A percentile compares a stretch with the other conserved stretches of the same genome.
Conservation (phyloP, 2,329 filamentous ascomycete genomes). For the Dactylellina drechsleri region DNA sequence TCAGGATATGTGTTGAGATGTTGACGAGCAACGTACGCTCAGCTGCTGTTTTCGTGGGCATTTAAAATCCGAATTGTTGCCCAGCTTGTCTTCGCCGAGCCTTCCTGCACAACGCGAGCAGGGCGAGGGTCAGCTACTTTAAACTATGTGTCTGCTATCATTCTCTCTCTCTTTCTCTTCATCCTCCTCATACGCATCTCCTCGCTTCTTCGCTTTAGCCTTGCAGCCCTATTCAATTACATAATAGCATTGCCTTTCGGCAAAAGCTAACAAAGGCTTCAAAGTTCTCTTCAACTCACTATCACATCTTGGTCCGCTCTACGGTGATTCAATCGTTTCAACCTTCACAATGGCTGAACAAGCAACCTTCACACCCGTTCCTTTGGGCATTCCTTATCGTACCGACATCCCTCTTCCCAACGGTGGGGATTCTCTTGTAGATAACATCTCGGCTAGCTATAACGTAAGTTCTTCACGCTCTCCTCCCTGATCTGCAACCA, state of each 20-base stretch:
- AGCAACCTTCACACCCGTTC: conserved; percentile 36
- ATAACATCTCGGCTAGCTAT: conserved; percentile 47
- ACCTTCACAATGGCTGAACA: conserved; percentile 13
- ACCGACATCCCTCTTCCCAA: conserved; percentile 47
- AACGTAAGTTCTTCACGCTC: conserved; percentile 32
- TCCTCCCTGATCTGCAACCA: background rate
- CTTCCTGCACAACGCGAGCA: conserved; percentile 36
- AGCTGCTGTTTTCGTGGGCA: conserved; percentile 13
- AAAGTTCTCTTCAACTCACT: conserved; percentile 11
- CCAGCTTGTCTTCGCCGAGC: conserved; percentile 29
- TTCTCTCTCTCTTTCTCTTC: too few relatives aligned
- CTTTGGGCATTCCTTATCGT: conserved; percentile 45
- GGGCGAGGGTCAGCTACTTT: conserved; percentile 7
- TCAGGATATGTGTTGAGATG: too few relatives aligned
- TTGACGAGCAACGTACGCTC: background rate
- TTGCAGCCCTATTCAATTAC: conserved; percentile 28
- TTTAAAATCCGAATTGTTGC: conserved; percentile 39
- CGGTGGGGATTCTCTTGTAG: conserved; percentile 36
- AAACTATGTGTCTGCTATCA: background rate
- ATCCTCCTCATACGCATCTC: conserved; percentile 2
- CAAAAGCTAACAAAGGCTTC: conserved; percentile 7
- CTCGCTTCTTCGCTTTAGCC: conserved; percentile 10
- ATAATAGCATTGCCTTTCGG: conserved; percentile 42
- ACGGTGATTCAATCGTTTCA: too few relatives aligned
- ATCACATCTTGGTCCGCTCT: conserved; percentile 1